Base-by-base conservation (phyloP, 2,329 filamentous ascomycete species). In the Cytospora chrysosperma region DNA sequence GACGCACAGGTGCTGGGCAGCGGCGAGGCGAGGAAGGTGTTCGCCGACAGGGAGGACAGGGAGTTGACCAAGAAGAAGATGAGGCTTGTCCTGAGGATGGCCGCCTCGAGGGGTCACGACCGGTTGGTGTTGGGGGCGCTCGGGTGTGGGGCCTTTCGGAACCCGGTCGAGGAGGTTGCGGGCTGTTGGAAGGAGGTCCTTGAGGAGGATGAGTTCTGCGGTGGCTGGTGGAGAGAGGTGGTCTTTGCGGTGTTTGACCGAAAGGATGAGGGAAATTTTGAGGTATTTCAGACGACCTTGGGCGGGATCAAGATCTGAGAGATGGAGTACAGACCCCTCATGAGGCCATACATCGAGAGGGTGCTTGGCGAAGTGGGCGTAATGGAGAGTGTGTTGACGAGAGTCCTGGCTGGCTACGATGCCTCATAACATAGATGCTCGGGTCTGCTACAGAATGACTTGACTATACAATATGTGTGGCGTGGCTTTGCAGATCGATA, bases 61-160 rank as follows among this genome's bases (percentile, higher is more conserved):
- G 74, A 80, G 0, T 67, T 83, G 32, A 89, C 82, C 69, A 85
- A 84, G 73, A 75, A 79, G 49, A 89, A 89, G 72, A 89, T 90
- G 77, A 76, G 85, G 32, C 70, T 87, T n/a, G 78, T 81, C 19
- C 73, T 90, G 56, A 78, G 87, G 6, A 80, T 86, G 61, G 85
- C 86, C 1, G 87, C 81, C 27, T 72, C 71, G 9, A 78, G 82
- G 28, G 78, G 78, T 1, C 87, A 89, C 69, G 77, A 80, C 40
- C 77, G 81, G 67, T 74, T 92, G 15, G 84, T 91, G 7, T 77
- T 92, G 1, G 88, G 88, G 0, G 88, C 88, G 0, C 71, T 91
- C 55, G 89, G 89, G 0, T 91, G 88, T 69, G 88, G 88, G 7
- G 87, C 82, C 0, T 90, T 89, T 71, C 69, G 68, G 0, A 89